Evolutionary conservation across 768 basidiomycete genomes (phyloP).

Genomic region (Pleurotus platypus): DNA sequence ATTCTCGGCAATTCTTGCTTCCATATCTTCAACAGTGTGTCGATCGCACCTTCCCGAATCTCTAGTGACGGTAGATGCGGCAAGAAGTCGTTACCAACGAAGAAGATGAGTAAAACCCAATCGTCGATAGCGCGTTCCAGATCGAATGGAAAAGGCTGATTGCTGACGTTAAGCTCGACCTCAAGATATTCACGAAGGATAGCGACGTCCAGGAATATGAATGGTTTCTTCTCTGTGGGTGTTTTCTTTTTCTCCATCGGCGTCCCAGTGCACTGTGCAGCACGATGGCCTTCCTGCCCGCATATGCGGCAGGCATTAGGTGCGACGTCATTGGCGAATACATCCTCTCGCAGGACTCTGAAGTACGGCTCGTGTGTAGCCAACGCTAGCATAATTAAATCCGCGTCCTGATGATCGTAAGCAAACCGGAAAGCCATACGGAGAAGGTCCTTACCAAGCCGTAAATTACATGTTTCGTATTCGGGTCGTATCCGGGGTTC

Average conservation of each 20-base stretch:
- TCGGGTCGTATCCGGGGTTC: conserved; percentile 89
- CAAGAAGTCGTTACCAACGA: conserved; percentile 99
- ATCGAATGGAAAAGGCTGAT: conserved; percentile 79
- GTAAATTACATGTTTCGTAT: conserved; percentile 96
- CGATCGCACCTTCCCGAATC: conserved; percentile 98
- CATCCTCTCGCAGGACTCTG: conserved; percentile 95
- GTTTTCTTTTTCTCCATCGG: conserved; percentile 70
- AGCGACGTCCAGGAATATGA: conserved; percentile 98
- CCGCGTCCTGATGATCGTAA: conserved; percentile 71
- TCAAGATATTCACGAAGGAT: conserved; percentile 97
- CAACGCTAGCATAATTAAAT: conserved; percentile 97
- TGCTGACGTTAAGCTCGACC: conserved; percentile 86
- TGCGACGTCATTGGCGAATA: conserved; percentile 82
- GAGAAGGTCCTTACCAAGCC: conserved; percentile 66
- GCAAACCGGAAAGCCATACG: not conserved
- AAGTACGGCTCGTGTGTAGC: conserved; percentile 99
- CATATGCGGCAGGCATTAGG: conserved; percentile 84
- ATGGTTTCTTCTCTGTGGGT: conserved; percentile 83
- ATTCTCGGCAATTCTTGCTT: conserved; percentile 88
- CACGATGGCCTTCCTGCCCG: conserved; percentile 92
- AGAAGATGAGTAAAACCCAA: conserved; percentile 99
- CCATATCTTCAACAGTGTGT: conserved; percentile 95
- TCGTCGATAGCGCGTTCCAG: conserved; percentile 98
- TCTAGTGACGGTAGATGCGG: conserved; percentile 98
- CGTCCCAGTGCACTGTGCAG: conserved; percentile 87